Evolutionary conservation across 257 asterid genomes (phyloP).

Genomic region (Plantago ovata): DNA sequence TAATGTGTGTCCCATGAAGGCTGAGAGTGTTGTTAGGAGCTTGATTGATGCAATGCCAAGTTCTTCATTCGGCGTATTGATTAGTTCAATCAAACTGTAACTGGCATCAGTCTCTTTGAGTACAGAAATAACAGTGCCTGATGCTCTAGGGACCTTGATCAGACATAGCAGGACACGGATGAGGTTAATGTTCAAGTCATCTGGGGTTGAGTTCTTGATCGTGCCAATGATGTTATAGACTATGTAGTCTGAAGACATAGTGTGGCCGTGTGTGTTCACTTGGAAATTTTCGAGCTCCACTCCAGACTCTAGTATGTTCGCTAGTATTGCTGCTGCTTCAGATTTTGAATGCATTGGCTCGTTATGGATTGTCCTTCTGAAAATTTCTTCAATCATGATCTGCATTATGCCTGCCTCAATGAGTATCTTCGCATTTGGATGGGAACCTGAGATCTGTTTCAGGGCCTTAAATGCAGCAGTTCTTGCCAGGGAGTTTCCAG

Average conservation of each 20-base stretch:
- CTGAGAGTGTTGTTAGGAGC: slow-evolving; percentile 45
- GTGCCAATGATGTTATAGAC: slow-evolving; percentile 47
- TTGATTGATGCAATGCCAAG: slow-evolving; percentile 53
- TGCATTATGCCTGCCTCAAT: slow-evolving; percentile 55
- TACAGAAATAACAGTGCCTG: slow-evolving; percentile 55
- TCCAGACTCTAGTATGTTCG: slow-evolving; percentile 69
- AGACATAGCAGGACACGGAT: slow-evolving; percentile 48
- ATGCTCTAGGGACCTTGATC: slow-evolving; percentile 54
- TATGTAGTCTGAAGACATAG: slow-evolving; percentile 63
- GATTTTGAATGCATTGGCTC: slow-evolving; percentile 47
- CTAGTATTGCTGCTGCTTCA: slow-evolving; percentile 64
- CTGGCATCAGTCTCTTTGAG: slow-evolving; percentile 71
- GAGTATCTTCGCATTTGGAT: slow-evolving; percentile 43
- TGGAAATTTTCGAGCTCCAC: slow-evolving; percentile 42
- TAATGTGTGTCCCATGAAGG: slow-evolving; percentile 74
- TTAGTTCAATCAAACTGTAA: slow-evolving; percentile 57
- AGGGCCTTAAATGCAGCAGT: slow-evolving; percentile 71
- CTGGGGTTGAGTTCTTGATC: slow-evolving; percentile 47
- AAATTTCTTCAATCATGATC: slow-evolving; percentile 66
- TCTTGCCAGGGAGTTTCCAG: slow-evolving; percentile 40
- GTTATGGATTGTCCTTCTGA: slow-evolving; percentile 32
- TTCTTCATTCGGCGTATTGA: slow-evolving; percentile 55
- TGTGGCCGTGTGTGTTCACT: slow-evolving; percentile 55
- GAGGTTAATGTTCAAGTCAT: slow-evolving; percentile 56
- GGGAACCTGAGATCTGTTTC: slow-evolving; percentile 52